Conservation (phyloP, 2,329 filamentous ascomycete genomes). For the Aureobasidium zeae region DNA sequence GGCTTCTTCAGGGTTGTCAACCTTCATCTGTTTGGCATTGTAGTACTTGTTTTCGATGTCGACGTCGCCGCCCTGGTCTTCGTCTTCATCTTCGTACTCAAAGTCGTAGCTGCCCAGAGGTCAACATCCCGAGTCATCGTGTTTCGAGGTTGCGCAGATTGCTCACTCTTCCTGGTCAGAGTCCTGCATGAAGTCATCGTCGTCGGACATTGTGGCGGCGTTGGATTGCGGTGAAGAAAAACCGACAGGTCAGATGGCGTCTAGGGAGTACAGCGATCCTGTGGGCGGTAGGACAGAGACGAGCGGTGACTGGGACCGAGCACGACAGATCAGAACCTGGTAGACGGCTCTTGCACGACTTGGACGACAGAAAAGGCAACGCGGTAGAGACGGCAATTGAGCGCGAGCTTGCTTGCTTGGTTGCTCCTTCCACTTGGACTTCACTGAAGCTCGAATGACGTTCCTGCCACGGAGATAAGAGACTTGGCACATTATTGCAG, state of each 20-base stretch:
- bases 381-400: neutral
- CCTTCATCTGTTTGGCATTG: constrained; percentile 96
- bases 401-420: too few species aligned
- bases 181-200: constrained; percentile 91
- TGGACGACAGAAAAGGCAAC: neutral
- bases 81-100: constrained; percentile 91
- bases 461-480: constrained; percentile 1
- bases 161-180: constrained; percentile 75
- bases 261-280: neutral
- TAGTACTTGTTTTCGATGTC: constrained; percentile 99
- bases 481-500: constrained; percentile 5
- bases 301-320: neutral
- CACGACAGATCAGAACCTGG: constrained; percentile 1
- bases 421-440: too few species aligned
- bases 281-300: constrained; percentile 1
- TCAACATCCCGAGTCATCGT: constrained; percentile 19
- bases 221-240: constrained; percentile 1
- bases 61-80: constrained; percentile 78
- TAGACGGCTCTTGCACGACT: neutral
- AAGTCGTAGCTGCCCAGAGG: constrained; percentile 68
- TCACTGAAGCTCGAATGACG: too few species aligned
- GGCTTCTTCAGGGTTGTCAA: constrained; percentile 74
- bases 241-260: neutral
- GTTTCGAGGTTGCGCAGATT: neutral
- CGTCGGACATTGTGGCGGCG: constrained; percentile 57